Conservation (phyloP, 1,284 basidiomycete species). For the Prillingera fragicola region DNA sequence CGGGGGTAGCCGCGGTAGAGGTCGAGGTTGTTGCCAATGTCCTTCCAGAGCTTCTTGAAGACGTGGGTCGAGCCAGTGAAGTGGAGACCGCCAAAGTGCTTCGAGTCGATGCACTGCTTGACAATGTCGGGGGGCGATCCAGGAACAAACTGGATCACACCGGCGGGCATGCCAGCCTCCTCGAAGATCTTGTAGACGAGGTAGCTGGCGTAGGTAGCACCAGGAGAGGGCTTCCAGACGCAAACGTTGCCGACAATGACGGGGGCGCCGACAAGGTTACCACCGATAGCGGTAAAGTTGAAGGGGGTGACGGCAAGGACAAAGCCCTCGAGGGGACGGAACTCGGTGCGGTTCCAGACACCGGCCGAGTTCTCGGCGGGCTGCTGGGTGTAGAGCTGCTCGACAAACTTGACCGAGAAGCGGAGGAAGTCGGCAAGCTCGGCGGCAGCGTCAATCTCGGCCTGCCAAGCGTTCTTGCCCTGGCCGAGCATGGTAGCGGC, state of each 20-base stretch:
- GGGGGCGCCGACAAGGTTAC: conserved; percentile 77
- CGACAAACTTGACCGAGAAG: conserved; percentile 94
- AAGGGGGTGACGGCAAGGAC: conserved; percentile 96
- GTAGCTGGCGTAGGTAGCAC: conserved; percentile 93
- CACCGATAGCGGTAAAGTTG: conserved; percentile 97
- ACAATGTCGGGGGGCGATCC: conserved; percentile 77
- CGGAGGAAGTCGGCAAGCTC: conserved; percentile 95
- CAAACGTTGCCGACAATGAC: conserved; percentile 92
- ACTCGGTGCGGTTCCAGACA: conserved; percentile 95
- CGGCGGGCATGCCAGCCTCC: conserved; percentile 89
- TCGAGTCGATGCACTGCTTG: conserved; percentile 71
- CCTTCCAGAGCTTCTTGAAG: conserved; percentile 93
- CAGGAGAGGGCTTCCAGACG: conserved; percentile 96
- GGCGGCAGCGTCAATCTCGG: conserved; percentile 97
- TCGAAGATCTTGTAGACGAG: conserved; percentile 83
- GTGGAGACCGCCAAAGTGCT: conserved; percentile 80
- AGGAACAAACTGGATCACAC: conserved; percentile 96
- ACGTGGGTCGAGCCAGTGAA: conserved; percentile 96
- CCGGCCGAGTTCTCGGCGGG: conserved; percentile 80
- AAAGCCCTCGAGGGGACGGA: conserved; percentile 93
- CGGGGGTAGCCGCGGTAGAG: conserved; percentile 83
- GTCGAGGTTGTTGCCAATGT: conserved; percentile 83
- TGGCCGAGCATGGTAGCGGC: conserved; percentile 98
- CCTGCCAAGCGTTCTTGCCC: conserved; percentile 99
- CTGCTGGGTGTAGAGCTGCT: conserved; percentile 87